Percentiles rank a stretch among this genome's conserved stretches.
Evolutionary conservation across 306 rosid genomes (phyloP).

Genomic region (Malus domestica): ASM211411v1 NC_041789.1:15585501-15586000

Average conservation of each 20-base stretch:
- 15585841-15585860: background rate
- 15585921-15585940: background rate
- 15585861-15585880: slow-evolving; percentile 1
- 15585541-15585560: slow-evolving; percentile 34
- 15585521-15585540: background rate
- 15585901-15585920: background rate
- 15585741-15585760: background rate
- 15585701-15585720: background rate
- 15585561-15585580: slow-evolving; percentile 22
- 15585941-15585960: background rate
- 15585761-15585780: background rate
- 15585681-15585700: background rate
- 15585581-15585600: slow-evolving; percentile 31
- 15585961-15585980: slow-evolving; percentile 6
- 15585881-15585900: background rate
- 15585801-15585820: background rate
- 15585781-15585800: background rate
- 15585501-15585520: background rate
- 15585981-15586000: background rate
- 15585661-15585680: background rate
- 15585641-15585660: background rate
- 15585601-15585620: slow-evolving; percentile 30
- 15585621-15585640: slow-evolving; percentile 22
- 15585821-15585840: background rate
- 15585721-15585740: background rate